Conservation (phyloP, 306 rosid species). For the Castanea mollissima region DNA sequence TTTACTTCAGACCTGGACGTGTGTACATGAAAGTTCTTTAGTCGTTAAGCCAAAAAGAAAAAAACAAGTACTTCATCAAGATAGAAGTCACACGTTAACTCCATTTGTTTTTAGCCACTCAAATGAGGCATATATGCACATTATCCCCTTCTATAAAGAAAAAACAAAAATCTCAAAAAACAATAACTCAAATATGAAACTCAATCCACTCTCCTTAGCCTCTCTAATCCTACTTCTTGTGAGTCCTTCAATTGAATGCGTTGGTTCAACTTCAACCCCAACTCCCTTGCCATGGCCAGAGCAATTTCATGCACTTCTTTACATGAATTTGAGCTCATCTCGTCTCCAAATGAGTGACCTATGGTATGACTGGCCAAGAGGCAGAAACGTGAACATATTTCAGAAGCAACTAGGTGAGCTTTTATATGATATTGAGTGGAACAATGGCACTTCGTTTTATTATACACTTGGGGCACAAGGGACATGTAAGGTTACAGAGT, state of each 20-base stretch:
- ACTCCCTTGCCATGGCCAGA: constrained; percentile 45
- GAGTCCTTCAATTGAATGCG: neutral
- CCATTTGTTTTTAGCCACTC: neutral
- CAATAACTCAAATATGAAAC: neutral
- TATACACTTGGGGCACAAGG: constrained; percentile 23
- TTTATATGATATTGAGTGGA: constrained; percentile 47
- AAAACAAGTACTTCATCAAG: neutral
- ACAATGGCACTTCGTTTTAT: constrained; percentile 55
- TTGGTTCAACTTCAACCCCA: constrained; percentile 20
- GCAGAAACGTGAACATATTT: constrained; percentile 46
- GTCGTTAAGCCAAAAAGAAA: neutral
- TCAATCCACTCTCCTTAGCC: neutral
- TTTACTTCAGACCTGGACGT: too few species aligned
- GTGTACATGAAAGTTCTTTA: too few species aligned
- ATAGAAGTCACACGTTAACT: neutral
- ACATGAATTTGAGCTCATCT: constrained; percentile 33
- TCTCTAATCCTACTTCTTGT: neutral
- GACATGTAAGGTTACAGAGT: constrained; percentile 18
- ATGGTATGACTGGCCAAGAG: constrained; percentile 57
- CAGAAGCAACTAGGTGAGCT: constrained; percentile 33
- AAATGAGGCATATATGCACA: neutral
- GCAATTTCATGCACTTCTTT: constrained; percentile 50
- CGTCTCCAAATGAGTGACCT: constrained; percentile 42
- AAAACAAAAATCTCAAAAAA: too few species aligned
- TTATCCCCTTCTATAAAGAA: neutral